A percentile compares a stretch with the other conserved stretches of the same genome.
phyloP scores from a whole-genome alignment of 495 filamentous ascomycete species.

The Neurospora sp. region DNA sequence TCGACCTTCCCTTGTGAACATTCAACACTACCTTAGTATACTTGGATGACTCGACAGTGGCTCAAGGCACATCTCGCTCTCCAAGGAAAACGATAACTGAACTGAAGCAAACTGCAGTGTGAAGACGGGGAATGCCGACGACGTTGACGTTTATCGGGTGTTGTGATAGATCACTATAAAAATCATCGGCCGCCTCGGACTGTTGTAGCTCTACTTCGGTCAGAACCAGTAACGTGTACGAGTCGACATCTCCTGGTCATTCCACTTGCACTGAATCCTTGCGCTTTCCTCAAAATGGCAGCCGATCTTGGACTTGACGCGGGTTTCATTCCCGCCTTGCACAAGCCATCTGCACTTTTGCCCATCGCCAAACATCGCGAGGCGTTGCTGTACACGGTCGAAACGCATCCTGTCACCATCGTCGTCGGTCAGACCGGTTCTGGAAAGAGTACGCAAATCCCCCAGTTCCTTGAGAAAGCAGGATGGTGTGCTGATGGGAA shows the following conservation, averaged over 20 bases:
- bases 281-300: slow-evolving; percentile 23
- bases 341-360: slow-evolving; percentile 66
- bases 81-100: background rate
- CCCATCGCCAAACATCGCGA: slow-evolving; percentile 70
- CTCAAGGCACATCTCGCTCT: background rate
- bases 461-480: slow-evolving; percentile 76
- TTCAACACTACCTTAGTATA: background rate
- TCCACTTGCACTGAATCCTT: background rate
- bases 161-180: background rate
- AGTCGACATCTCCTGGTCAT: background rate
- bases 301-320: slow-evolving; percentile 49
- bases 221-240: background rate
- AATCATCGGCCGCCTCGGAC: background rate
- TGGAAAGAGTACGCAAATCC: slow-evolving; percentile 84
- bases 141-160: background rate
- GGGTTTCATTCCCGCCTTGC: slow-evolving; percentile 62
- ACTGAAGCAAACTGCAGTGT: background rate
- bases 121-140: background rate
- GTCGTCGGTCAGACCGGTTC: slow-evolving; percentile 87
- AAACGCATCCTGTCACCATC: slow-evolving; percentile 69
- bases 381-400: slow-evolving; percentile 63
- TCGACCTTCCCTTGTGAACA: background rate
- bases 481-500: slow-evolving; percentile 82
- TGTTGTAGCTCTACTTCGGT: background rate
- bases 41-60: background rate